phyloP scores from a whole-genome alignment of 2,329 filamentous ascomycete genomes.

The Apiospora arundinis region DNA sequence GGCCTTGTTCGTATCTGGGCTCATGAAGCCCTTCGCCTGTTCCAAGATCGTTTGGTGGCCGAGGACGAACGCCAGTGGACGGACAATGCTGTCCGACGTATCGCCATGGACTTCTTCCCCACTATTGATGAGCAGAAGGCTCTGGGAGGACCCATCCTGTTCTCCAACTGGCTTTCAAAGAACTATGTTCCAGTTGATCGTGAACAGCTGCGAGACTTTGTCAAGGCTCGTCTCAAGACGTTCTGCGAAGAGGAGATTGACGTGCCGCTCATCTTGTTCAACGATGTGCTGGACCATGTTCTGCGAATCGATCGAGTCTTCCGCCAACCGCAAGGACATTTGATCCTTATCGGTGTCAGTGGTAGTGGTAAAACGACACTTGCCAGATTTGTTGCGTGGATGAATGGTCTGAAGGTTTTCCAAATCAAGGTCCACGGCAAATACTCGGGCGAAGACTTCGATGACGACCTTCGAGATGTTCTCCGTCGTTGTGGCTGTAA shows the following conservation, averaged over 20 bases:
- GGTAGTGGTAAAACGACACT: slow-evolving; percentile 98
- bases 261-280: slow-evolving; percentile 98
- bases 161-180: slow-evolving; percentile 99
- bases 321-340: slow-evolving; percentile 95
- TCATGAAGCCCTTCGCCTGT: slow-evolving; percentile 92
- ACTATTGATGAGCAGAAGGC: slow-evolving; percentile 92
- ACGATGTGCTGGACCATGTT: slow-evolving; percentile 97
- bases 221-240: slow-evolving; percentile 94
- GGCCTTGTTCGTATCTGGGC: slow-evolving; percentile 97
- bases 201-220: slow-evolving; percentile 93
- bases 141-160: slow-evolving; percentile 90
- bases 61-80: slow-evolving; percentile 98
- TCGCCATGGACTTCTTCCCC: slow-evolving; percentile 91
- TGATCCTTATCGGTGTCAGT: slow-evolving; percentile 98
- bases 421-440: slow-evolving; percentile 99
- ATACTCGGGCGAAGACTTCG: slow-evolving; percentile 98
- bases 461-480: slow-evolving; percentile 94
- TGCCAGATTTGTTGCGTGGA: slow-evolving; percentile 98
- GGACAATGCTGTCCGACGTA: slow-evolving; percentile 82
- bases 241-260: slow-evolving; percentile 99
- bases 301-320: slow-evolving; percentile 98
- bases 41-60: slow-evolving; percentile 94
- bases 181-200: slow-evolving; percentile 97
- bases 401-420: slow-evolving; percentile 99
- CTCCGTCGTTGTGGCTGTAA: slow-evolving; percentile 94